phyloP scores from a whole-genome alignment of 2,329 filamentous ascomycete genomes.

The Trematosphaeria pertusa region DNA sequence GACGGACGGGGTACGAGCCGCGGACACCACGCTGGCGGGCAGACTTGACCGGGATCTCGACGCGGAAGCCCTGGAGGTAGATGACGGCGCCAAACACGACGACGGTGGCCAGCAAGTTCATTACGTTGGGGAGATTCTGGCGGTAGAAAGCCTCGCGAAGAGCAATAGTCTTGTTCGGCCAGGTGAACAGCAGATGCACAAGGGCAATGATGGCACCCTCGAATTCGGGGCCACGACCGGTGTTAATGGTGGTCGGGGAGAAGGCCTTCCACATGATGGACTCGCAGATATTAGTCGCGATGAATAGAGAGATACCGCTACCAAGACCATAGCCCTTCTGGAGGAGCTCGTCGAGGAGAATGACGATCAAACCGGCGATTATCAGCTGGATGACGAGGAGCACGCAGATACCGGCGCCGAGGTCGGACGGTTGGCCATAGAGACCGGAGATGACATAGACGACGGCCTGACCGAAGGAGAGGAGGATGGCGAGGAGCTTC shows the following conservation, averaged over 20 bases:
- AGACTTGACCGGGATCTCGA: conserved; percentile 99
- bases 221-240: conserved; percentile 97
- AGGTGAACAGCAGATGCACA: conserved; percentile 97
- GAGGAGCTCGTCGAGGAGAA: conserved; percentile 97
- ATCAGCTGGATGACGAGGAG: conserved; percentile 98
- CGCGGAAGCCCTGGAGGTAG: conserved; percentile 98
- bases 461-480: conserved; percentile 96
- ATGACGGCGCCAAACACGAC: conserved; percentile 96
- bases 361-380: conserved; percentile 96
- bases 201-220: conserved; percentile 98
- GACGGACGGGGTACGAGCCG: conserved; percentile 95
- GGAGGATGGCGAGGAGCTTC: conserved; percentile 89
- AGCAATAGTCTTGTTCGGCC: conserved; percentile 99
- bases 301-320: conserved; percentile 98
- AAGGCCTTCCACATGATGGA: conserved; percentile 99
- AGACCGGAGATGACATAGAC: conserved; percentile 95
- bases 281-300: conserved; percentile 99
- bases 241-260: conserved; percentile 99
- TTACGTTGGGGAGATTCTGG: conserved; percentile 99
- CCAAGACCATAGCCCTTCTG: conserved; percentile 99
- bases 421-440: conserved; percentile 94
- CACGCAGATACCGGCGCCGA: conserved; percentile 97
- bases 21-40: conserved; percentile 98
- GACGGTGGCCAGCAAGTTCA: conserved; percentile 95
- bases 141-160: conserved; percentile 99